phyloP scores from a whole-genome alignment of 2,329 filamentous ascomycete species.

The Coniochaeta sp. region DNA sequence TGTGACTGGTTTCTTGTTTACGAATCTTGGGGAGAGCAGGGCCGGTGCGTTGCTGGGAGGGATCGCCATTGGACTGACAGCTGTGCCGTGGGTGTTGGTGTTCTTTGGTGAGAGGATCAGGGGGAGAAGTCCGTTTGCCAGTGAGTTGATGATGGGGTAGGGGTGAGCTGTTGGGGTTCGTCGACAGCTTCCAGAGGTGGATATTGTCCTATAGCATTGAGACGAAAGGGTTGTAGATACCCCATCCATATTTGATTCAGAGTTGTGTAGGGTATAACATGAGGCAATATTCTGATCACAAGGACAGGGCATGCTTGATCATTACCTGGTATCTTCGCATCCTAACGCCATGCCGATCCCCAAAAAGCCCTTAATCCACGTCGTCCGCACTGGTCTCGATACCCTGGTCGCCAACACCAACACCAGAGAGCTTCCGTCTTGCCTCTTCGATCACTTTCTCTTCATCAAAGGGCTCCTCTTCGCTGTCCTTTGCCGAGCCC shows the following conservation, averaged over 20 bases:
- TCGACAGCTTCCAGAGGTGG: background rate
- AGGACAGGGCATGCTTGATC: background rate
- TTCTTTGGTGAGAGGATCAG: slow-evolving; percentile 73
- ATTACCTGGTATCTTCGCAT: background rate
- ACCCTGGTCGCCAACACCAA: slow-evolving; percentile 9
- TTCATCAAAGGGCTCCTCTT: slow-evolving; percentile 22
- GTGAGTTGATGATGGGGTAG: slow-evolving; percentile 29
- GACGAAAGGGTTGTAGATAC: background rate
- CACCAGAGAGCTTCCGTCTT: slow-evolving; percentile 24
- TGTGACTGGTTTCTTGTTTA: slow-evolving; percentile 67
- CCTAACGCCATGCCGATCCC: background rate
- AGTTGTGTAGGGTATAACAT: background rate
- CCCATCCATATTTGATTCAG: background rate
- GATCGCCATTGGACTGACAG: slow-evolving; percentile 58
- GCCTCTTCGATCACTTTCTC: slow-evolving; percentile 29
- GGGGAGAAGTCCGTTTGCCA: slow-evolving; percentile 68
- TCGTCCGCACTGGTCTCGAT: slow-evolving; percentile 30
- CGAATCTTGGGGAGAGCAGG: slow-evolving; percentile 58
- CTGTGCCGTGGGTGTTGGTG: slow-evolving; percentile 82
- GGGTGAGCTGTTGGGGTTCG: background rate
- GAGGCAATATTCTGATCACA: too few relatives aligned
- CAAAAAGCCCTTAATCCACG: slow-evolving; percentile 26
- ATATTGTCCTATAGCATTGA: background rate
- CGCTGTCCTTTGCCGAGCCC: slow-evolving; percentile 13
- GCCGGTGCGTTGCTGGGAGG: slow-evolving; percentile 72